Evolutionary conservation across 768 basidiomycete species (phyloP), one percentile per base, ranked within the genome.

Genomic region (Naematelia aurantialba): DNA sequence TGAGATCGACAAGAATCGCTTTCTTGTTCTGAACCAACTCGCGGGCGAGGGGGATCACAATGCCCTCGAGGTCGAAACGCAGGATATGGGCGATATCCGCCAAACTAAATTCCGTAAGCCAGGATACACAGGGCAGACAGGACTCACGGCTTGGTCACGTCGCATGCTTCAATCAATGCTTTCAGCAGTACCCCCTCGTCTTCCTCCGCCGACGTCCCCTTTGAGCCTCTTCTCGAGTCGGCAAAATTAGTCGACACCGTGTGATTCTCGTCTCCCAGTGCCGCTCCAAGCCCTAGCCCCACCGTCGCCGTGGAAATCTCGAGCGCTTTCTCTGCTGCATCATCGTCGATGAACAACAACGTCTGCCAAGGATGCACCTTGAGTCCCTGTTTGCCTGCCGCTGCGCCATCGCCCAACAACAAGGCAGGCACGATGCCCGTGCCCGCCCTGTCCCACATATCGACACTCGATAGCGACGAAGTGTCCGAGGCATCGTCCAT

Each of bases 311-410:
- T 45, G 21, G 69, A 65, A 5, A 68, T 68, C 83, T 62, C 82
- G 78, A 51, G 87, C 58, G 84, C 85, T 69, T 82, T 79, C 62
- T 84, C 83, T 1, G 85, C 29, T 30, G 73, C 60, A 25, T 70
- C 61, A 19, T 83, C 79, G 53, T 90, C 87, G 14, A 94, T 71
- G 14, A 91, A 81, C 4, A 98, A 78, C 14, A 98, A 74, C 21
- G 89, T 88, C 72, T 96, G 96, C 94, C 94, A 98, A 4, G 94
- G 93, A 14, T 85, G 81, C 22, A 97, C 81, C 17, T 83, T 78
- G 8, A 88, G 85, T 1, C 91, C 79, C 47, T 82, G 81, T 56
- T 85, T 80, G 65, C 81, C 75, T 75, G 12, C 61, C 63, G 34
- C 8, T 39, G 34, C 8, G 8, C 8, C 8, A 39, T 39, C 8